phyloP scores from a whole-genome alignment of 73 alveolate genomes.

The Paramecium tetraurelia region DNA sequence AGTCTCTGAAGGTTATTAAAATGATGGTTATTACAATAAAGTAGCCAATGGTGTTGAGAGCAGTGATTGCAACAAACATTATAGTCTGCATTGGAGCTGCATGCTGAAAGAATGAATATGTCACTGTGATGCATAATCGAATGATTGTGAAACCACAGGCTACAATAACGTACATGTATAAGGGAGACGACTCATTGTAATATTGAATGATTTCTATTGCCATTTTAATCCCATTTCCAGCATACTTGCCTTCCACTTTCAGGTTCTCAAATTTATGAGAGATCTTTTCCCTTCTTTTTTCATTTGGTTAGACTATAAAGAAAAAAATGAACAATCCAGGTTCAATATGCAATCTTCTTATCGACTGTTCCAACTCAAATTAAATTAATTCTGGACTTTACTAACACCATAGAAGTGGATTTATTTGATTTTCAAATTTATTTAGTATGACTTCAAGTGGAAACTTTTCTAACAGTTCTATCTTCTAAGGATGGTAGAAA shows the following conservation, averaged over 20 bases:
- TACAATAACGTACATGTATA: neutral
- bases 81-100: neutral
- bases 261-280: neutral
- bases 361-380: neutral
- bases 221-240: constrained; percentile 26
- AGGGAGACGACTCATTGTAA: neutral
- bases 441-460: neutral
- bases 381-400: neutral
- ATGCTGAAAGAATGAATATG: neutral
- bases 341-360: neutral
- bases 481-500: neutral
- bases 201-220: neutral
- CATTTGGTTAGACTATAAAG: constrained; percentile 17
- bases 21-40: neutral
- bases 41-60: neutral
- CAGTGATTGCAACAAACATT: neutral
- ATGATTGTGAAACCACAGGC: neutral
- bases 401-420: neutral
- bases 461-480: neutral
- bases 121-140: neutral
- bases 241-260: neutral
- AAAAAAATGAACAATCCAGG: neutral
- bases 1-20: neutral
- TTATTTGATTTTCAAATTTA: neutral
- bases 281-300: neutral